A percentile compares a stretch with the other conserved stretches of the same genome.
Conservation (phyloP, 805 yeast genomes). For the Henningerozyma blattae region DNA sequence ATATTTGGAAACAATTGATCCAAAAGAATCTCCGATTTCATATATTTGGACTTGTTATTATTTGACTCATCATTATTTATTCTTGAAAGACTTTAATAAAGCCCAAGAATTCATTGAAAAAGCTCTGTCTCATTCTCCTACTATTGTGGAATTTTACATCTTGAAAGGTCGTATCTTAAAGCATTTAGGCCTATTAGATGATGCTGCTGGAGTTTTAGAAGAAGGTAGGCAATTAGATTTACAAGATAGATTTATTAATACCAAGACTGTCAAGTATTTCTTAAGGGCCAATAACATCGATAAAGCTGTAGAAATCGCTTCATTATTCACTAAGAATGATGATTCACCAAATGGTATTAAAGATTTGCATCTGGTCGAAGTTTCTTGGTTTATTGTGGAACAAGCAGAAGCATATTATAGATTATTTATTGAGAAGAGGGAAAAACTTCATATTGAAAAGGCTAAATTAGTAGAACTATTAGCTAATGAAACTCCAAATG, state of each 20-base stretch:
- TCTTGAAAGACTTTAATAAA: conserved; percentile 35
- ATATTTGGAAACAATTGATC: conserved; percentile 27
- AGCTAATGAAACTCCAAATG: conserved; percentile 8
- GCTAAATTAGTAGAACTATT: conserved; percentile 1
- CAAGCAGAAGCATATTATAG: conserved; percentile 75
- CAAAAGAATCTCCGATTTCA: conserved; percentile 25
- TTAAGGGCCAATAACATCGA: conserved; percentile 65
- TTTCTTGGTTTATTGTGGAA: conserved; percentile 78
- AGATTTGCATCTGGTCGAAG: conserved; percentile 83
- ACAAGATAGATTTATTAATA: conserved; percentile 85
- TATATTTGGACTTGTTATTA: conserved; percentile 60
- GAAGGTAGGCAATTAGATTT: conserved; percentile 66
- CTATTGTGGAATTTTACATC: conserved; percentile 71
- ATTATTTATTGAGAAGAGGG: conserved; percentile 29
- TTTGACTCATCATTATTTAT: conserved; percentile 66
- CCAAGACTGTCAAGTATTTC: conserved; percentile 75
- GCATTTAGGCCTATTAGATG: conserved; percentile 46
- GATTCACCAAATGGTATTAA: conserved; percentile 71
- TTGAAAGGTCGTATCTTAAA: conserved; percentile 72
- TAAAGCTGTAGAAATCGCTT: conserved; percentile 60
- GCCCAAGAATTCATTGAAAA: conserved; percentile 49
- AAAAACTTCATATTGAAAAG: conserved; percentile 10
- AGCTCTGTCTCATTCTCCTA: conserved; percentile 67
- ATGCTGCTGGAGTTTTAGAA: conserved; percentile 57
- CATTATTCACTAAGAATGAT: conserved; percentile 78